Evolutionary conservation across 23 red algal genomes (phyloP), one percentile per base, ranked within the genome.

Genomic region (Agarophyton chilense): DNA sequence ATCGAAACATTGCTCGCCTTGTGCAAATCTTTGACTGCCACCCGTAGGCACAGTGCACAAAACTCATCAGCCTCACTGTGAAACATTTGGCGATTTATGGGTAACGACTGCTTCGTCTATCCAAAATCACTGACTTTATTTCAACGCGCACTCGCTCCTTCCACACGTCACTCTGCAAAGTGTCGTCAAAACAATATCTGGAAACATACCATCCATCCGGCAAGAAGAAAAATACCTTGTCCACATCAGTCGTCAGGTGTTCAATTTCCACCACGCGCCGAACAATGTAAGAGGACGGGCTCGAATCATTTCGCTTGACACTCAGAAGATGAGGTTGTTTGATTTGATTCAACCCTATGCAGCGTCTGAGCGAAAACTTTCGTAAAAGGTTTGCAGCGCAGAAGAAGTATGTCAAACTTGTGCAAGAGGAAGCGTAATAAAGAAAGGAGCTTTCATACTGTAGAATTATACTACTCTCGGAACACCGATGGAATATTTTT

Each of bases 121-220:
- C 75, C 75, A 33, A 74, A 65, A 2, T 80, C 50, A 62, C 75
- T 72, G 13, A 90, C 63, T 66, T 90, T 90, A 31, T 90, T 74
- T 74, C 73, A 33, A 90, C 62, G 6, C 86, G 52, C n/a, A n/a
- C 13, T 80, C 13, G 26, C 46, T 36, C 42, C 86, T 74, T 17
- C 58, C 31, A 52, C 1, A 90, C 73, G 10, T 40, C 56, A 25
- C 44, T 58, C 39, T 70, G 47, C 25, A 90, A 36, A 31, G 58
- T 32, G 18, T 51, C 40, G 50, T 90, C 86, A 21, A 90, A 38
- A 26, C 18, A 36, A 50, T 32, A 72, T 26, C 73, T 43, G 5
- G 86, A 72, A 62, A 90, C 42, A 65, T 90, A 81, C 86, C 86
- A 90, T 19, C 86, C 86, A 62, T 90, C 86, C 51, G 86, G 51